A percentile compares a stretch with the other conserved stretches of the same genome.
Conservation (phyloP, 768 basidiomycete genomes). For the Tricholoma matsutake region DNA sequence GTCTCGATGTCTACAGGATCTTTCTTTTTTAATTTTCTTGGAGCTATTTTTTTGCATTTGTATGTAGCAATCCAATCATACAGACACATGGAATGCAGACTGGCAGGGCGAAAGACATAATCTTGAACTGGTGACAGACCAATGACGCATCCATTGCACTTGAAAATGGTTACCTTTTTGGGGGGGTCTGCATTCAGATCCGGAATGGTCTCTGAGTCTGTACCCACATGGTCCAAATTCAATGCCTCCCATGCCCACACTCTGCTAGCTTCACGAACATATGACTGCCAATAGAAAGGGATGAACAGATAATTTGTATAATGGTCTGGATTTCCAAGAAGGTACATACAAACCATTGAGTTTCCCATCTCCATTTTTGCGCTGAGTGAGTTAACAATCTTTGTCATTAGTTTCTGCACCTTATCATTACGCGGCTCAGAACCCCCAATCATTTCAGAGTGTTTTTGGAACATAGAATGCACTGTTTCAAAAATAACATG, state of each 20-base stretch:
- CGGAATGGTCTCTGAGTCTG: too few relatives aligned
- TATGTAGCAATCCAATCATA: slow-evolving; percentile 25
- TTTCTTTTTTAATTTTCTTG: background rate
- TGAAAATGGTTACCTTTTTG: slow-evolving; percentile 18
- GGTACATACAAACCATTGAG: slow-evolving; percentile 33
- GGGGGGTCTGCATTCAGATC: slow-evolving; percentile 1
- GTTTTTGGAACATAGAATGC: slow-evolving; percentile 20
- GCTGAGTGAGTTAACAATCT: slow-evolving; percentile 34
- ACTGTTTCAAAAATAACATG: slow-evolving; percentile 34
- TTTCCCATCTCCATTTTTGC: slow-evolving; percentile 35
- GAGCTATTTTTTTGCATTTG: slow-evolving; percentile 3
- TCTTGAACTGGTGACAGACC: slow-evolving; percentile 8
- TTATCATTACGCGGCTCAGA: background rate
- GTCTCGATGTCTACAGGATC: too few relatives aligned
- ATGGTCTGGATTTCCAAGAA: slow-evolving; percentile 34
- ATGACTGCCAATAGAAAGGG: slow-evolving; percentile 30
- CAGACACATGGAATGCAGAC: slow-evolving; percentile 15
- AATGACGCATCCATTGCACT: slow-evolving; percentile 13
- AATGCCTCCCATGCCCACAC: slow-evolving; percentile 7
- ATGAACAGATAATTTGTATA: slow-evolving; percentile 35
- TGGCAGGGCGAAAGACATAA: slow-evolving; percentile 19
- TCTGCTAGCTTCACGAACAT: slow-evolving; percentile 20
- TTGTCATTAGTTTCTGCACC: slow-evolving; percentile 24
- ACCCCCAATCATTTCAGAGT: slow-evolving; percentile 20
- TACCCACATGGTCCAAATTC: too few relatives aligned